Evolutionary conservation across 805 yeast species (phyloP).

Genomic region (Isabelozyma heimii): DNA sequence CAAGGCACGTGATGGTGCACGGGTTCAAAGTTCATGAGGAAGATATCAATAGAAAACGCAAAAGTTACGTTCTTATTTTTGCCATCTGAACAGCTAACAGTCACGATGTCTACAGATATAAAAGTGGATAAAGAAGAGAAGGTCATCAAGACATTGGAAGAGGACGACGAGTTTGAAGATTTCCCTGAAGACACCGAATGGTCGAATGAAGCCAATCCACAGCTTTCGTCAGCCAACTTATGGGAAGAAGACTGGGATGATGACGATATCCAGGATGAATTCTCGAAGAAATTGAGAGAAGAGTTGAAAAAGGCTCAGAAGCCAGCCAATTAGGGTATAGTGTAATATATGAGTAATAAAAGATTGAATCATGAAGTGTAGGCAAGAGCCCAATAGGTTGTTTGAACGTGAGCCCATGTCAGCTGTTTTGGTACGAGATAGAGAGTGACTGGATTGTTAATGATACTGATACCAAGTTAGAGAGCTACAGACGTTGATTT

Average conservation of each 20-base stretch:
- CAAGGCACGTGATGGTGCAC: neutral
- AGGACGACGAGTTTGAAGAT: constrained; percentile 96
- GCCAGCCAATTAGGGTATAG: constrained; percentile 2
- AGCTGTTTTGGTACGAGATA: no score
- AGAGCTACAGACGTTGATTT: no score
- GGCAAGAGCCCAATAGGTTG: neutral
- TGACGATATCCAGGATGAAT: constrained; percentile 89
- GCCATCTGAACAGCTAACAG: neutral
- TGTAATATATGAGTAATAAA: neutral
- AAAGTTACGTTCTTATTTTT: neutral
- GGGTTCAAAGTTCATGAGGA: neutral
- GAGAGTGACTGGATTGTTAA: no score
- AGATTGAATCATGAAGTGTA: neutral
- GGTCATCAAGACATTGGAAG: constrained; percentile 74
- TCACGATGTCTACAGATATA: constrained; percentile 2
- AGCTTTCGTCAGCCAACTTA: constrained; percentile 54
- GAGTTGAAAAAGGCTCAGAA: constrained; percentile 32
- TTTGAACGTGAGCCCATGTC: no score
- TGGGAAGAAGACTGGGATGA: constrained; percentile 99
- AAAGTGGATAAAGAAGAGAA: constrained; percentile 28
- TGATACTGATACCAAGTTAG: no score
- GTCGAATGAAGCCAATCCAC: constrained; percentile 56
- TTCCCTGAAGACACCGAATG: constrained; percentile 85
- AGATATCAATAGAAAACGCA: no score
- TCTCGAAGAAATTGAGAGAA: constrained; percentile 66